phyloP scores from a whole-genome alignment of 371 early-diverging fungal species.

The Syncephalis plumigaleata region DNA sequence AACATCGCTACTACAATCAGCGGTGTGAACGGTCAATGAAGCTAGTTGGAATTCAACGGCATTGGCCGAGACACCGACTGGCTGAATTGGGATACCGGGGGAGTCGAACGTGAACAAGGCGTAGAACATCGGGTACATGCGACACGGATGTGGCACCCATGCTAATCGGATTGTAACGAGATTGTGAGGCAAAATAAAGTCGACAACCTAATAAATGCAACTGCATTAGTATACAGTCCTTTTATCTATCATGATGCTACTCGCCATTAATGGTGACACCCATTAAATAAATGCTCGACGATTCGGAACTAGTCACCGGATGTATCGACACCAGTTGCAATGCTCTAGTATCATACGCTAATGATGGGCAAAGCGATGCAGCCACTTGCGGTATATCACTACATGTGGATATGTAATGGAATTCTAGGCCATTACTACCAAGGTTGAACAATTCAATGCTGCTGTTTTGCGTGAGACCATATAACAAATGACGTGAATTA shows the following conservation, averaged over 20 bases:
- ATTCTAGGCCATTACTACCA: slow-evolving; percentile 1
- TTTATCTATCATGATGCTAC: neutral
- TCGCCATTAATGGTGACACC: slow-evolving; percentile 35
- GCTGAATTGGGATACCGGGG: slow-evolving; percentile 16
- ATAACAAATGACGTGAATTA: slow-evolving; percentile 45
- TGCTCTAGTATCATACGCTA: slow-evolving; percentile 12
- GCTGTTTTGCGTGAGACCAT: slow-evolving; percentile 39
- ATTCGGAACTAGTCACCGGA: slow-evolving; percentile 37
- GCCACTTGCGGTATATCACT: slow-evolving; percentile 24
- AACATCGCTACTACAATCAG: slow-evolving; percentile 38
- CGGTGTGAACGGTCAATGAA: slow-evolving; percentile 27
- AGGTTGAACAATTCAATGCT: slow-evolving; percentile 36
- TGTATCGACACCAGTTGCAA: slow-evolving; percentile 46
- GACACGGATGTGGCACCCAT: slow-evolving; percentile 1
- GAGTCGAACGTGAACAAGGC: slow-evolving; percentile 38
- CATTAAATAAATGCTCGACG: slow-evolving; percentile 36
- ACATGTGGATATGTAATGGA: slow-evolving; percentile 15
- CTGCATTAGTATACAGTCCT: too few species aligned
- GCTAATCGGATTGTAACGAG: neutral
- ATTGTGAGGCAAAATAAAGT: slow-evolving; percentile 45
- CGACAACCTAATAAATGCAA: slow-evolving; percentile 33
- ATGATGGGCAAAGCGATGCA: slow-evolving; percentile 24
- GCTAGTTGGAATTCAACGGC: neutral
- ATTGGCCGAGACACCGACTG: slow-evolving; percentile 5
- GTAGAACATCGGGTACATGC: slow-evolving; percentile 7